Evolutionary conservation across 441 rosid genomes (phyloP), one percentile per base, ranked within the genome.

Genomic region (Aleurites moluccanus): DNA sequence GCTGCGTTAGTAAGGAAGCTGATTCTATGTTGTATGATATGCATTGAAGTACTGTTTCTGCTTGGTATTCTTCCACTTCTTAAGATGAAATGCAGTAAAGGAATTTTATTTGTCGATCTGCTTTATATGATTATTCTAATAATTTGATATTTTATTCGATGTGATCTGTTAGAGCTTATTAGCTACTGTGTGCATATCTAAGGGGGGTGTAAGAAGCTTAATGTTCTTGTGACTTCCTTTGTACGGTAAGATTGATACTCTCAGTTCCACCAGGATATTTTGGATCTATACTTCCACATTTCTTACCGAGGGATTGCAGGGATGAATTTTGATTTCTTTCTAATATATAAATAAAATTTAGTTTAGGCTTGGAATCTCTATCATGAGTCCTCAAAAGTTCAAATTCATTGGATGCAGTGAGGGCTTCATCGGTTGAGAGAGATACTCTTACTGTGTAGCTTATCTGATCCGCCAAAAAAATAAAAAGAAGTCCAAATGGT

Each of bases 51-150:
- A 55, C 23, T 55, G 0, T 55, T 60, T 18, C 25, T 16, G 9
- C 45, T 13, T 42, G 30, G 45, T 6, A 20, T 56, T 70, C 59
- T 56, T 63, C 14, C 6, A 18, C 57, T 60, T 69, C 10, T 28
- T 57, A 64, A 1, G 65, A 53, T 66, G 64, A 38, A 45, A n/a
- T 35, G 11, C 13, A 38, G n/a, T 45, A 38, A 64, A 20, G 35
- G 69, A 70, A 47, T 40, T 72, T 30, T 64, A 70, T 73, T 20
- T 33, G 30, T 61, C 42, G 68, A 61, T 69, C 72, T 66, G 30
- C 38, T 35, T 14, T 33, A 30, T 52, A 27, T 40, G n/a, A 21
- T 61, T 55, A 45, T 49, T 73, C 5, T 9, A 40, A 6, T 75
- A 25, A 68, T 35, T 13, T 6, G 25, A 47, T 38, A 75, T 40